Evolutionary conservation across 495 filamentous ascomycete species (phyloP).

Genomic region (Chaetomidium leptoderma): DNA sequence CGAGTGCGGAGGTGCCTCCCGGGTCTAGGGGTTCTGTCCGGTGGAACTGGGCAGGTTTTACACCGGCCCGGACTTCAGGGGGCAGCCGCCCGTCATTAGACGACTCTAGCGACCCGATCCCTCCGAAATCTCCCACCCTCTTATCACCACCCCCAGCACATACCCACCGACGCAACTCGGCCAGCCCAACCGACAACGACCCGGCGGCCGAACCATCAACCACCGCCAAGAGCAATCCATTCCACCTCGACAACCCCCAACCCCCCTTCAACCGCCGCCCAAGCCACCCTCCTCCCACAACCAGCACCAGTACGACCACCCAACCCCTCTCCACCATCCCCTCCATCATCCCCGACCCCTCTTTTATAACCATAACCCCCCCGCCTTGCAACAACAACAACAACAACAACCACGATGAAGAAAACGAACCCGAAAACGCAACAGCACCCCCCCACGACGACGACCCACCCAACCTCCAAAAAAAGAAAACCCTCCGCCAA

Average conservation of each 20-base stretch:
- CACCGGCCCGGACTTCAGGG: constrained; percentile 13
- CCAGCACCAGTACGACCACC: not conserved
- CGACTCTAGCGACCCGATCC: constrained; percentile 16
- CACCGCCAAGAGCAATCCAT: not conserved
- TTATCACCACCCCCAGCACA: constrained; percentile 18
- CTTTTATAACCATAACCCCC: not conserved
- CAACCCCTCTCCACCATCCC: not conserved
- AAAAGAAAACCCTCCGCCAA: constrained; percentile 57
- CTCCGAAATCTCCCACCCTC: not conserved
- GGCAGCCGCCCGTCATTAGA: constrained; percentile 15
- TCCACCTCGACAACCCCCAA: constrained; percentile 1
- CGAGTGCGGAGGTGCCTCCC: not conserved
- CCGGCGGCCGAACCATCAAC: not conserved
- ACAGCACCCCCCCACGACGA: not conserved
- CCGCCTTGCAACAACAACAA: not conserved
- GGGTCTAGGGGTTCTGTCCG: constrained; percentile 15
- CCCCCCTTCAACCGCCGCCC: not conserved
- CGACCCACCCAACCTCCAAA: constrained; percentile 18
- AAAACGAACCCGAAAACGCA: not conserved
- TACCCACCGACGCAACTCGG: not conserved
- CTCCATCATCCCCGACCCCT: not conserved
- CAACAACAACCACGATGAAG: no score
- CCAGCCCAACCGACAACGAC: not conserved
- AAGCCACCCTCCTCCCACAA: not conserved
- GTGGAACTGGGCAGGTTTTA: constrained; percentile 39